Evolutionary conservation across 116 monocot genomes (phyloP).

Genomic region (Phalaenopsis hybrid): DNA sequence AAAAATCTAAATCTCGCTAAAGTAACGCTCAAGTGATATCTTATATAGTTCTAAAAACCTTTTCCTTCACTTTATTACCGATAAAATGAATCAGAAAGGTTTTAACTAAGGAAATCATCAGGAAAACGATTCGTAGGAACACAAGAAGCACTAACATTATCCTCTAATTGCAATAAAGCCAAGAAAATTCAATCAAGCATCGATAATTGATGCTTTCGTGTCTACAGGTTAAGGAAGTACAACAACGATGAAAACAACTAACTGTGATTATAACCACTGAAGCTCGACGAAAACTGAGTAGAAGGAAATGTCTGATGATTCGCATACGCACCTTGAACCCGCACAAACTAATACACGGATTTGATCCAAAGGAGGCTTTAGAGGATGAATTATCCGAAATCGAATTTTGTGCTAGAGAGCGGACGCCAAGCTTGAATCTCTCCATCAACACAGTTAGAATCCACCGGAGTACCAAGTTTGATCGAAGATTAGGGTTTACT

Average conservation of each 20-base stretch:
- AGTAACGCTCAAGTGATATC: not conserved
- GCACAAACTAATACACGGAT: not conserved
- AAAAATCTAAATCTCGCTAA: not conserved
- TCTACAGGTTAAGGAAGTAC: not conserved
- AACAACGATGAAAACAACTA: not conserved
- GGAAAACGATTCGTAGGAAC: too few species aligned
- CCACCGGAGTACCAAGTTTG: not conserved
- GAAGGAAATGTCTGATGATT: not conserved
- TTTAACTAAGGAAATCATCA: too few species aligned
- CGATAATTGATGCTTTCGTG: not conserved
- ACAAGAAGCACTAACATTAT: too few species aligned
- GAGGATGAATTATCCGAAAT: not conserved
- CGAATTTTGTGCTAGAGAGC: not conserved
- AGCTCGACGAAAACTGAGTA: not conserved
- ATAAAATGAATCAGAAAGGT: too few species aligned
- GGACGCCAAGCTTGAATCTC: not conserved
- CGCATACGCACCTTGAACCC: not conserved
- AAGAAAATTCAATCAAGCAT: not conserved
- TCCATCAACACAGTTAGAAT: not conserved
- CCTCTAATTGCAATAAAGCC: too few species aligned
- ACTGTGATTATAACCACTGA: not conserved
- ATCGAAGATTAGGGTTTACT: not conserved
- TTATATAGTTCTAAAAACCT: not conserved
- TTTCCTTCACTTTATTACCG: too few species aligned
- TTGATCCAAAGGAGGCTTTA: conserved; percentile 3